These are phyloP conservation scores for Paramyrothecium sp. DNA, from an alignment of 2,329 filamentous ascomycete genomes.

Conservation along the genomic window DNA sequence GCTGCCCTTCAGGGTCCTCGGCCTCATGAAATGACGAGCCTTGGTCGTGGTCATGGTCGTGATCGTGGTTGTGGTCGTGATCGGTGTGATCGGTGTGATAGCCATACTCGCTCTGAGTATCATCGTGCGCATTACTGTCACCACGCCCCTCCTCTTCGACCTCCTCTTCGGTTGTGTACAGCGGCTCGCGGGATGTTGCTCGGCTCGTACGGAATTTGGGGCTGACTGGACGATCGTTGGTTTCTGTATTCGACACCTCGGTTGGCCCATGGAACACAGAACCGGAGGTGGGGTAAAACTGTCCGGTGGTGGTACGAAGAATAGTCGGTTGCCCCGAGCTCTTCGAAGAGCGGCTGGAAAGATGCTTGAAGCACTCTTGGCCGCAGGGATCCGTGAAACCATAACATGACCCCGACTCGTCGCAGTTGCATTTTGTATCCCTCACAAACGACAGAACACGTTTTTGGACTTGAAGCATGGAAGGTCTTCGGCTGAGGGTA, in stretches of 20 bases:
- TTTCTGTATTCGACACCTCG: conserved; percentile 23
- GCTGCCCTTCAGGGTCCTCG: conserved; percentile 52
- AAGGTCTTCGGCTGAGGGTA: conserved; percentile 44
- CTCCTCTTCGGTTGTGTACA: conserved; percentile 22
- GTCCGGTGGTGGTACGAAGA: conserved; percentile 41
- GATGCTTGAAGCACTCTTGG: conserved; percentile 63
- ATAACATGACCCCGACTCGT: conserved; percentile 59
- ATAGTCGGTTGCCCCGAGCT: conserved; percentile 32
- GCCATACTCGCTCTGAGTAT: neutral
- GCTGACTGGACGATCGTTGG: conserved; percentile 25
- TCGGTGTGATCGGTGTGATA: conserved; percentile 3
- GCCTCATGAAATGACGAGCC: conserved; percentile 29
- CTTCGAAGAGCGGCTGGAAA: conserved; percentile 36
- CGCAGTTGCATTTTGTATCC: conserved; percentile 62
- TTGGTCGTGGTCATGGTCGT: conserved; percentile 2
- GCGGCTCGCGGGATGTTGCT: conserved; percentile 36
- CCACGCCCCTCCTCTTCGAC: neutral
- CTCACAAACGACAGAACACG: conserved; percentile 64
- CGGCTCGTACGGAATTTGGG: conserved; percentile 33
- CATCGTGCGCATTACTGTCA: too few relatives aligned
- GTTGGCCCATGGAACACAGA: conserved; percentile 20
- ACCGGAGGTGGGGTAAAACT: conserved; percentile 22
- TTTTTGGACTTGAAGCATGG: conserved; percentile 53
- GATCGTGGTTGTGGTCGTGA: conserved; percentile 5
- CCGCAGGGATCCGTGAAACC: conserved; percentile 66